Evolutionary conservation across 306 rosid genomes (phyloP).

Genomic region (Inga laurina): DNA sequence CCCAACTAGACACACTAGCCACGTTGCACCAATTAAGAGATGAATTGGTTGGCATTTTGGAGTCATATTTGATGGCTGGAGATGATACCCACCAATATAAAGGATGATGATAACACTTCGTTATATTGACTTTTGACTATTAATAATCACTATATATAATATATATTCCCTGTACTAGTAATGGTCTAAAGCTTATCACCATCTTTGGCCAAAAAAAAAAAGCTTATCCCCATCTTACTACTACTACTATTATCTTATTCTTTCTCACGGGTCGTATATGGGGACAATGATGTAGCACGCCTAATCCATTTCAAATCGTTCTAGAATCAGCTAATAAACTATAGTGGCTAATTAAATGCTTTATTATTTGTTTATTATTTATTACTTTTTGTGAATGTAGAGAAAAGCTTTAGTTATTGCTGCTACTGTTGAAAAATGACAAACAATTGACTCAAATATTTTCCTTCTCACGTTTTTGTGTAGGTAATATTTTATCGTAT

Average conservation of each 20-base stretch:
- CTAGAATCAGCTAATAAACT: neutral
- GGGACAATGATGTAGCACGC: neutral
- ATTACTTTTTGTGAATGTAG: neutral
- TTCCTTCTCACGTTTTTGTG: neutral
- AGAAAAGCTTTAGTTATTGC: neutral
- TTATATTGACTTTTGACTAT: neutral
- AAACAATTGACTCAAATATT: neutral
- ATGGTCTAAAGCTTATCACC: neutral
- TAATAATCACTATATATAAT: neutral
- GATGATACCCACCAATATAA: conserved; percentile 1
- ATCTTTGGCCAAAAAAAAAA: too few relatives aligned
- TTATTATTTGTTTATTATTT: neutral
- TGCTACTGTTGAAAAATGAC: neutral
- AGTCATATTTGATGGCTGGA: conserved; percentile 35
- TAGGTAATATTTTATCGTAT: too few relatives aligned
- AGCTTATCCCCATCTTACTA: neutral
- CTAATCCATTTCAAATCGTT: neutral
- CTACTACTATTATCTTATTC: neutral
- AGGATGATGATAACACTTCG: neutral
- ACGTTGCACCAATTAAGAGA: neutral
- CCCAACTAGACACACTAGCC: neutral
- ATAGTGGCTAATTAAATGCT: neutral
- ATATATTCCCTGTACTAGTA: neutral
- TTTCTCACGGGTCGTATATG: neutral
- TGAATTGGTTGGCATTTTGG: neutral